Base-by-base conservation (phyloP, 257 asterid species). In the Nicotiana benthamiana region DNA sequence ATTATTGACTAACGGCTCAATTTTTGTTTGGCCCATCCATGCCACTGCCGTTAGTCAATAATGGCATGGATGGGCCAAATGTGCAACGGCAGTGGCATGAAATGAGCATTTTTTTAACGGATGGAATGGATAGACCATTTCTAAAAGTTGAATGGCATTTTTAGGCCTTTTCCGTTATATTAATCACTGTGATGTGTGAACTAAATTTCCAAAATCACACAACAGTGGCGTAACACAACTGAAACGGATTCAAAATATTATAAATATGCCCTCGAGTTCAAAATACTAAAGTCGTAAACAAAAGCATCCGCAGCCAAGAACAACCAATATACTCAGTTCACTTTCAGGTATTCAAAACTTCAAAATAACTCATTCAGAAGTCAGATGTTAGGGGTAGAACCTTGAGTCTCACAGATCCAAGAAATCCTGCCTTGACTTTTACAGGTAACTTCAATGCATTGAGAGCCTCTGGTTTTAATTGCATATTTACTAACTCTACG, bases 391-490 rank as follows among this genome's bases (percentile, higher is more conserved):
- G 79, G 76, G 61, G 40, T 74, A 95, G 87, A 83, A 93, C 99
- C 99, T 95, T 93, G 63, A 95, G 97, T 90, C 88, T 89, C 87
- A 95, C 98, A 6, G 99, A 95, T 75, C 98, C 99, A 80, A 95
- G 98, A 88, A 95, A 95, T 78, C 99, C 99, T 24, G 98, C 98
- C 88, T 95, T 95, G 84, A 95, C 99, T 91, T 89, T 95, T 88
- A 95, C 91, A 40, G 98, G 99, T 85, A 95, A 91, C 91, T 93
- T 93, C 87, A 93, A 87, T 27, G 99, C 98, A 89, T 95, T 95
- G 68, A 95, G 97, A 54, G 99, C 99, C 96, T 95, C 98, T 22
- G 98, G 99, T 90, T 93, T 95, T 87, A 95, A 91, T 87, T 95
- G 95, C 99, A 95, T 95, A 86, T 95, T 95, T 57, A 97, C 86